Conservation (phyloP, 129 eudicot species). For the Lonicera japonica region DNA sequence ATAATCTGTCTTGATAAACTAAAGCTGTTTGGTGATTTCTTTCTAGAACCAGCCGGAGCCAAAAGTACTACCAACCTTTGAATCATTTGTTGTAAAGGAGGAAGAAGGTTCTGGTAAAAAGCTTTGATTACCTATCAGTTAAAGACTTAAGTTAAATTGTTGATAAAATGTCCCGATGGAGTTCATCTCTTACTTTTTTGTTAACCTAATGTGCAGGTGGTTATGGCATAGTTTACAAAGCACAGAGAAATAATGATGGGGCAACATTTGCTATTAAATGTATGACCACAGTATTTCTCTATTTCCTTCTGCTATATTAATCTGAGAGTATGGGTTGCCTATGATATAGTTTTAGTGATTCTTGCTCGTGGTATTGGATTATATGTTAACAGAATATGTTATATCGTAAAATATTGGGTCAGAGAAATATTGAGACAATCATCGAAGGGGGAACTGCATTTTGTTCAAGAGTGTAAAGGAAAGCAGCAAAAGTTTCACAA, state of each 20-base stretch:
- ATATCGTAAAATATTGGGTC: neutral
- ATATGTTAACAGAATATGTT: neutral
- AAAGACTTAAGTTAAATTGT: neutral
- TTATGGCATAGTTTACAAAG: conserved; percentile 93
- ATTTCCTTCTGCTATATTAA: conserved; percentile 1
- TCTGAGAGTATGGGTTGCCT: neutral
- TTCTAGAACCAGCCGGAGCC: conserved; percentile 50
- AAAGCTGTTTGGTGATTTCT: conserved; percentile 13
- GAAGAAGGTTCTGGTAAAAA: conserved; percentile 96
- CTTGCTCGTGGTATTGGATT: neutral
- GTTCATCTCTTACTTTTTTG: neutral
- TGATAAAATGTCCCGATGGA: neutral
- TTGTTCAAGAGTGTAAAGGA: neutral
- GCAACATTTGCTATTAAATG: conserved; percentile 85
- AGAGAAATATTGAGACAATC: neutral
- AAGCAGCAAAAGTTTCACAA: no score
- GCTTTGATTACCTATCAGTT: conserved; percentile 2
- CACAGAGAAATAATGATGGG: conserved; percentile 80
- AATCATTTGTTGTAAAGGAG: conserved; percentile 60
- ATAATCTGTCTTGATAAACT: conserved; percentile 5
- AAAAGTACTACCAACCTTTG: conserved; percentile 58
- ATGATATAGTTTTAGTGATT: neutral
- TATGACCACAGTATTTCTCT: conserved; percentile 20
- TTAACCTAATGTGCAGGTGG: conserved; percentile 60
- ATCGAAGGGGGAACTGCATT: conserved; percentile 1